Conservation (phyloP, 371 early-diverging fungal genomes). For the Nematocida sp. region DNA sequence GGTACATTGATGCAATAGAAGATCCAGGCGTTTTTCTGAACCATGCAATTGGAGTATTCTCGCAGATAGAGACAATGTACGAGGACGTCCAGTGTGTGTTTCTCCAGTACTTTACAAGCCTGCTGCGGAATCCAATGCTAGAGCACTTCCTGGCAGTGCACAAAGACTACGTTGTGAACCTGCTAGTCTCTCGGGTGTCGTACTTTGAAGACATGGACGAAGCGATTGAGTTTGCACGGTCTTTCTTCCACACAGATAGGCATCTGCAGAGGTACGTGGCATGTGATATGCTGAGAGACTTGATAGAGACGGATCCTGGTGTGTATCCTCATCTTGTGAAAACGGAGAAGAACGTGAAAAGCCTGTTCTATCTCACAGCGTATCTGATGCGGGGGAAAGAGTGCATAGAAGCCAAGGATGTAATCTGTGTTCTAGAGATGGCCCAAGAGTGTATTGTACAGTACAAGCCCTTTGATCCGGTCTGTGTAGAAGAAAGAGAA, state of each 20-base stretch:
- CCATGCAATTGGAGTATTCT: background rate
- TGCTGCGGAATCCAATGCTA: background rate
- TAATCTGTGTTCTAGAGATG: background rate
- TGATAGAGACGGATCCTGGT: background rate
- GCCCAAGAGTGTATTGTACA: background rate
- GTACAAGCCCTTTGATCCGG: background rate
- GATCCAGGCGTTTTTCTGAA: background rate
- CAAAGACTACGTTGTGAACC: background rate
- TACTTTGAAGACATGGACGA: background rate
- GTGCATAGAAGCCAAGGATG: background rate
- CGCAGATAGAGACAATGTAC: background rate
- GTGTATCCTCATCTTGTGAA: no score
- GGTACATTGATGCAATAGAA: slow-evolving; percentile 16
- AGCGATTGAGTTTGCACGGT: background rate
- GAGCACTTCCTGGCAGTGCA: background rate
- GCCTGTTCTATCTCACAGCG: background rate
- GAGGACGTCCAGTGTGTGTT: background rate
- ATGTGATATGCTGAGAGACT: background rate
- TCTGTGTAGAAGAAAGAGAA: background rate
- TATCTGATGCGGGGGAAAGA: background rate
- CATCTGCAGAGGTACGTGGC: background rate
- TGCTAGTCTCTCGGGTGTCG: background rate
- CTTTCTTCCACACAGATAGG: background rate
- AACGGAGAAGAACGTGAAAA: no score
- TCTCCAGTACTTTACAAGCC: background rate